Conservation (phyloP, 257 asterid genomes). For the Eucommia ulmoides region DNA sequence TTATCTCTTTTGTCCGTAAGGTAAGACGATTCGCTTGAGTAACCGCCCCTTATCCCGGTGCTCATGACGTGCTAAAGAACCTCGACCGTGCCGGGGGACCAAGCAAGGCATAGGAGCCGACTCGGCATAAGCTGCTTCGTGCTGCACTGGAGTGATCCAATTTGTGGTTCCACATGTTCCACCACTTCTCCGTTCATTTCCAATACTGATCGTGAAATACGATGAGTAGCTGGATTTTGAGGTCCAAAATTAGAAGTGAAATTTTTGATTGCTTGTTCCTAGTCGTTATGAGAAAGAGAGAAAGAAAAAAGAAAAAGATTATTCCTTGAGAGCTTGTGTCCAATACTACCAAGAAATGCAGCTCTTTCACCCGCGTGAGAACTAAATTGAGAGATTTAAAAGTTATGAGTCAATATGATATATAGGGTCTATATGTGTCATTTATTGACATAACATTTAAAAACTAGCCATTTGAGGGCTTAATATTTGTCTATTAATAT, state of each 20-base stretch:
- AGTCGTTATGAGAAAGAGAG: not conserved
- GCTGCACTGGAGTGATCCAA: conserved; percentile 9
- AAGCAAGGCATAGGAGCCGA: conserved; percentile 9
- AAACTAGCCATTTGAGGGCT: too few relatives aligned
- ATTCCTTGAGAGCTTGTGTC: not conserved
- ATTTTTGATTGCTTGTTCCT: not conserved
- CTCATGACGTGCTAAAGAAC: conserved; percentile 9
- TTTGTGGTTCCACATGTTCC: conserved; percentile 12
- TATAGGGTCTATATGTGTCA: too few relatives aligned
- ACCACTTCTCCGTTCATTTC: conserved; percentile 14
- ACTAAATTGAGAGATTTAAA: too few relatives aligned
- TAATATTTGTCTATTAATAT: too few relatives aligned
- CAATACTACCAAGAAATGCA: too few relatives aligned
- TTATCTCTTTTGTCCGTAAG: conserved; percentile 2
- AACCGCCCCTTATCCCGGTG: too few relatives aligned
- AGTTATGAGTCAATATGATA: too few relatives aligned
- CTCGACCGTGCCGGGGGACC: conserved; percentile 11
- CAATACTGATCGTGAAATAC: conserved; percentile 1
- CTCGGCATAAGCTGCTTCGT: conserved; percentile 8
- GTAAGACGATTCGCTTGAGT: too few relatives aligned
- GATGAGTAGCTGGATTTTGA: not conserved
- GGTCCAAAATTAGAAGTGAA: not conserved
- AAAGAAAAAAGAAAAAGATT: not conserved
- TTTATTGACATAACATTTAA: too few relatives aligned
- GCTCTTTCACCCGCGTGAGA: too few relatives aligned